Conservation (phyloP, 2,329 filamentous ascomycete genomes). For the Xylariomycetidae sp. region DNA sequence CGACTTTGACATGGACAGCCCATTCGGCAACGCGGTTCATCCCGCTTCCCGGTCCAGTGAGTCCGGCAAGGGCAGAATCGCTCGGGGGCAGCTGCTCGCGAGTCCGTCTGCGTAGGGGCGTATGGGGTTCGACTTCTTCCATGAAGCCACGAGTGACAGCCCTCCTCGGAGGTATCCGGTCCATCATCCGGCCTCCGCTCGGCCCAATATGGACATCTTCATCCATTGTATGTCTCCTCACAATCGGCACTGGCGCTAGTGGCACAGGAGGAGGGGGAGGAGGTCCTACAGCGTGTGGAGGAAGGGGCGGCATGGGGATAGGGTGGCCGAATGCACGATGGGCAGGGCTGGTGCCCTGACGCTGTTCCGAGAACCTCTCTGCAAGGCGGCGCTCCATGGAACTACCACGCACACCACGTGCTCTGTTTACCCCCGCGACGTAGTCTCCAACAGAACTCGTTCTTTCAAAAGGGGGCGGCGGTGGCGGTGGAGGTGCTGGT, state of each 20-base stretch:
- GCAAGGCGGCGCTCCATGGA: slow-evolving; percentile 48
- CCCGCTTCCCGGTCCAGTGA: slow-evolving; percentile 26
- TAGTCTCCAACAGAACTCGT: slow-evolving; percentile 35
- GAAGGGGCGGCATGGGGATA: slow-evolving; percentile 20
- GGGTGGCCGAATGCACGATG: slow-evolving; percentile 20
- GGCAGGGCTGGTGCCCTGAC: slow-evolving; percentile 23
- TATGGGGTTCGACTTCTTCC: slow-evolving; percentile 20
- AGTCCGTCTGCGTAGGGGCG: slow-evolving; percentile 16
- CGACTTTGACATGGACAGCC: slow-evolving; percentile 23
- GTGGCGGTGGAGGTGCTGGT: slow-evolving; percentile 29
- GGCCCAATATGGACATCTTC: slow-evolving; percentile 33
- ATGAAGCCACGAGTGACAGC: slow-evolving; percentile 19
- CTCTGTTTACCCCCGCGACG: slow-evolving; percentile 37
- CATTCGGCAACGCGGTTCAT: slow-evolving; percentile 28
- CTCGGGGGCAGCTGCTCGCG: slow-evolving; percentile 19
- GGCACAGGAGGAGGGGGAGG: slow-evolving; percentile 23
- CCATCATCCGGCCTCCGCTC: slow-evolving; percentile 24
- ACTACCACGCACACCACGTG: slow-evolving; percentile 35
- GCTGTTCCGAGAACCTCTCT: slow-evolving; percentile 44
- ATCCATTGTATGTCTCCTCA: slow-evolving; percentile 37
- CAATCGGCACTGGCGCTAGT: slow-evolving; percentile 23
- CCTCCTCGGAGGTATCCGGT: slow-evolving; percentile 22
- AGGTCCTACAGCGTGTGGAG: slow-evolving; percentile 25
- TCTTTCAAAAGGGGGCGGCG: slow-evolving; percentile 29
- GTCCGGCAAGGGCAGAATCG: slow-evolving; percentile 25